Evolutionary conservation across 441 rosid species (phyloP), one percentile per base, ranked within the genome.

Genomic region (Viola pubescens): DNA sequence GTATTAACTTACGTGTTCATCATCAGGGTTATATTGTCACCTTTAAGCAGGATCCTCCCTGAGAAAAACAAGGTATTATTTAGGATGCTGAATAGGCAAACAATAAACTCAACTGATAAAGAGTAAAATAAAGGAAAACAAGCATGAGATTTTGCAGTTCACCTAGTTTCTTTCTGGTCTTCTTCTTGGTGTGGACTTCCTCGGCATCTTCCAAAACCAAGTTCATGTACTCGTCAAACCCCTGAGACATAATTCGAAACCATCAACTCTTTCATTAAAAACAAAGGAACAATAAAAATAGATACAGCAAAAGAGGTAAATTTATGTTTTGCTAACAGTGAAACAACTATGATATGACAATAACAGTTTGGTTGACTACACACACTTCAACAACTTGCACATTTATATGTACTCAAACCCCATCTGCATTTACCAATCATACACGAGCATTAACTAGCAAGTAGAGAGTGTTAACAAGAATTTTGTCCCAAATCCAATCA

Each of bases 151-250:
- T 43, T 8, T 6, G 49, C 9, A 12, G 49, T 12, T 74, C 56
- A 84, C 94, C 98, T 63, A 92, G 73, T 54, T 88, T 62, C 69
- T 92, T 89, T 73, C 82, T 84, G 39, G 77, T 89, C 70, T 89
- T 86, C 60, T 89, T 89, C 84, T 92, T 87, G 72, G 89, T 40
- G 52, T 74, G 84, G 63, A 87, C 92, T 75, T 92, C 95, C 72
- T 92, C 97, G 26, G 98, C 96, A 43, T 92, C 97, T 19, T 87
- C 97, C 62, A 87, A 70, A 26, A 92, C 98, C 56, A 92, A 71
- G 65, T 87, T 92, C 98, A 92, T 92, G 75, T 89, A 89, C 70
- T 92, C 98, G 54, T 87, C 97, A 67, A 92, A 89, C 0, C 95
- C 98, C 98, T 89, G 75, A 44, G 10, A 52, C 61, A 26, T 2